These are phyloP conservation scores for Komagataella populi DNA, from an alignment of 805 yeast genomes.

Conservation along the genomic window DNA sequence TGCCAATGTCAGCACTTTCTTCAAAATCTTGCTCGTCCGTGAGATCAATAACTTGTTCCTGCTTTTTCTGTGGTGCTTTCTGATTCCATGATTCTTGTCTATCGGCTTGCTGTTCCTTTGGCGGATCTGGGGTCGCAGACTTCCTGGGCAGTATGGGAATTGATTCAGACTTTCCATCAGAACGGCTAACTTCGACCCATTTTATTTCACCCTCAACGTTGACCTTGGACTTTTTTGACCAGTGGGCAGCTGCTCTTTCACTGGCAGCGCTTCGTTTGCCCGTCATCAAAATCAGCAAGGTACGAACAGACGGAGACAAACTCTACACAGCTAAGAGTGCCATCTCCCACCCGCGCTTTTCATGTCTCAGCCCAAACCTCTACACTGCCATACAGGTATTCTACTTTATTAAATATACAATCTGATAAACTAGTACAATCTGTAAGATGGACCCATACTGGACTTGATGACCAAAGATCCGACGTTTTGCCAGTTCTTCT, in stretches of 20 bases:
- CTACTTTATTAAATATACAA: background rate
- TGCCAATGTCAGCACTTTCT: background rate
- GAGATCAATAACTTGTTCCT: background rate
- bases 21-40: background rate
- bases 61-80: background rate
- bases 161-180: background rate
- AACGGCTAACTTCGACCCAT: background rate
- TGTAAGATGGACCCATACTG: conserved; percentile 99
- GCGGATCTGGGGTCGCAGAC: background rate
- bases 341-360: background rate
- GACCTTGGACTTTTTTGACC: background rate
- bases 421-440: conserved; percentile 70
- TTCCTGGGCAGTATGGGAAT: background rate
- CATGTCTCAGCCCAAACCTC: background rate
- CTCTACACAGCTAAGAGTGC: background rate
- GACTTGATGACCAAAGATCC: conserved; percentile 98
- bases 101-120: background rate
- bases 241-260: conserved; percentile 1
- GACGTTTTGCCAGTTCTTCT: conserved; percentile 99
- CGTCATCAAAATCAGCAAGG: conserved; percentile 1
- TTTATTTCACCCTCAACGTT: background rate
- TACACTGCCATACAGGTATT: conserved; percentile 4
- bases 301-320: background rate
- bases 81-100: background rate
- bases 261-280: conserved; percentile 4